Evolutionary conservation across 2,329 filamentous ascomycete species (phyloP).

Genomic region (Phoma sp.): DNA sequence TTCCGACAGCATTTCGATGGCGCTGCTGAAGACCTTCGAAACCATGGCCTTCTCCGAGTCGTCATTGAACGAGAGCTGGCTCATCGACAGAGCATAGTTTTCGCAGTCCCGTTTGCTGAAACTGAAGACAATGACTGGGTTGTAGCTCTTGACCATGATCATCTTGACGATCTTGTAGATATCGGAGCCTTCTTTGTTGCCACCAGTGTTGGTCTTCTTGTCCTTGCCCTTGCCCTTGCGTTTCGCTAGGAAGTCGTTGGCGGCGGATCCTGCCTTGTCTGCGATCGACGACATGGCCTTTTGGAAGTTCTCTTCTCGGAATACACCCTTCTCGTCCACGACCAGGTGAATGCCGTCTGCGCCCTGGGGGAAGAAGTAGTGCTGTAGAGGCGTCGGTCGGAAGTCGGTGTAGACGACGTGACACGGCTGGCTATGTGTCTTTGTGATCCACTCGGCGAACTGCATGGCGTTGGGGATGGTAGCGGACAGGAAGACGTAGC

Average conservation of each 20-base stretch:
- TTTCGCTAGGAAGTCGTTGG: constrained; percentile 78
- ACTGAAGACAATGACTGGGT: constrained; percentile 98
- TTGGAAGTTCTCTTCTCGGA: constrained; percentile 97
- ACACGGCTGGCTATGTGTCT: constrained; percentile 95
- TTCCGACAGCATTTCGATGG: constrained; percentile 89
- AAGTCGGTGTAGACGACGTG: constrained; percentile 99
- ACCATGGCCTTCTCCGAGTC: constrained; percentile 96
- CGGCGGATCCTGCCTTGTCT: constrained; percentile 84
- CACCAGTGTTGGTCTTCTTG: constrained; percentile 89
- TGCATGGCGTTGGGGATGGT: constrained; percentile 99
- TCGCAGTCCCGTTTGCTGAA: constrained; percentile 99
- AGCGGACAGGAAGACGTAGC: constrained; percentile 96
- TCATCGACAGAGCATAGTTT: constrained; percentile 85
- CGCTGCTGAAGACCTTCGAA: constrained; percentile 89
- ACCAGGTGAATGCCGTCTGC: constrained; percentile 92
- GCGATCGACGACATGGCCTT: constrained; percentile 91
- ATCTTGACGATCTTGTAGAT: constrained; percentile 98
- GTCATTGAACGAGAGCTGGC: constrained; percentile 89
- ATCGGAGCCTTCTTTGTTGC: constrained; percentile 70
- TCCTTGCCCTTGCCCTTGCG: constrained; percentile 87
- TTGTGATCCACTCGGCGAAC: constrained; percentile 98
- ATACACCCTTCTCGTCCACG: constrained; percentile 95
- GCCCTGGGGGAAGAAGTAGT: constrained; percentile 95
- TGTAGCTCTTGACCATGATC: constrained; percentile 97
- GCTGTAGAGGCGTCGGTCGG: constrained; percentile 91